These are phyloP conservation scores for Syzygium aqueum DNA, from an alignment of 345 rosid species.

Conservation along the genomic window DNA sequence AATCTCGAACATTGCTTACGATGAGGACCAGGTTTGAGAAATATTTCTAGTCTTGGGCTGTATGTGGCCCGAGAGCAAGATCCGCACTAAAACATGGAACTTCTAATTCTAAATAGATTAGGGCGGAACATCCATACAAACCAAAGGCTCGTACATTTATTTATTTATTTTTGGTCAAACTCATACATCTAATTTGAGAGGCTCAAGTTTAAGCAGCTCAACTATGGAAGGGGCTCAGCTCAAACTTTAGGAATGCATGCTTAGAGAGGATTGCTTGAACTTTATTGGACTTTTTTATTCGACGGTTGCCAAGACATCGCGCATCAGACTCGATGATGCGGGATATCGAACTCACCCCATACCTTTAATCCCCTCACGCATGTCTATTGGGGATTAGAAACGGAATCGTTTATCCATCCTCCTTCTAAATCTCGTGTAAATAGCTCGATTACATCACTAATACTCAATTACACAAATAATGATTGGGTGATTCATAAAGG, in stretches of 20 bases:
- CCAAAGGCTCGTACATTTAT: not conserved
- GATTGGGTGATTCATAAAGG: not conserved
- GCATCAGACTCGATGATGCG: not conserved
- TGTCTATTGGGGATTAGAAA: not conserved
- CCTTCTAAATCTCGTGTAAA: not conserved
- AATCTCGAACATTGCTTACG: not conserved
- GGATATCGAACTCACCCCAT: not conserved
- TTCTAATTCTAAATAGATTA: not conserved
- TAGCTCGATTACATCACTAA: not conserved
- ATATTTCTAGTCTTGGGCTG: not conserved
- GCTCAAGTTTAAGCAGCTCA: not conserved
- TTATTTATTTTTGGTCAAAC: too few relatives aligned
- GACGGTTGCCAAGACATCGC: not conserved
- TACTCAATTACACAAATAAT: not conserved
- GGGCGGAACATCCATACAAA: not conserved
- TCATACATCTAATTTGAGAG: not conserved
- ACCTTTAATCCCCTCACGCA: not conserved
- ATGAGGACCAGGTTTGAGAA: not conserved
- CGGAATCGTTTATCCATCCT: not conserved
- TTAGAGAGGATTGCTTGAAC: not conserved
- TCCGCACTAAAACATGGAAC: not conserved
- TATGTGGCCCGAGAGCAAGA: not conserved
- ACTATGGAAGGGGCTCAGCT: not conserved
- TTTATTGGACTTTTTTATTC: not conserved
- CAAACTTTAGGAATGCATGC: not conserved